Percentiles rank a stretch among this genome's conserved stretches.
Conservation (phyloP, 148 eudicot genomes). For the Bassia scoparia region DNA sequence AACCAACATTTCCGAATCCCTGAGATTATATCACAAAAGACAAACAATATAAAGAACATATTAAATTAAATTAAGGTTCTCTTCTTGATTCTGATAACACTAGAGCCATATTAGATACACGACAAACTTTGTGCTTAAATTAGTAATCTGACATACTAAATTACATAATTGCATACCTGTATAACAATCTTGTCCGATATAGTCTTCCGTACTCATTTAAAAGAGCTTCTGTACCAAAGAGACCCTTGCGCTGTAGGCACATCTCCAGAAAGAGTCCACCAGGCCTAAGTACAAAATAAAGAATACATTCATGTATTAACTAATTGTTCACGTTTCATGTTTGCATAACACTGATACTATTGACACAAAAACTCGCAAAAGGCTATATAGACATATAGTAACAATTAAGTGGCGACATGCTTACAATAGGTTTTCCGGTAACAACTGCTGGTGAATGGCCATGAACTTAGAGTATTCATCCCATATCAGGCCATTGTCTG, state of each 20-base stretch:
- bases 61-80: not conserved
- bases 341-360: too few species aligned
- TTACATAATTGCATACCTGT: conserved; percentile 70
- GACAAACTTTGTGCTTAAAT: too few species aligned
- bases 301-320: not conserved
- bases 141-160: conserved; percentile 2
- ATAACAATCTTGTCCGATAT: conserved; percentile 83
- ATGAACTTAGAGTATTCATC: conserved; percentile 96
- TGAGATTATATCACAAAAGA: conserved; percentile 27
- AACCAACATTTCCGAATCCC: conserved; percentile 98
- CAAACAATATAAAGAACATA: not conserved
- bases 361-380: not conserved
- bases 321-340: too few species aligned
- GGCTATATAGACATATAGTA: not conserved
- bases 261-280: conserved; percentile 98
- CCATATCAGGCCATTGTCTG: conserved; percentile 99
- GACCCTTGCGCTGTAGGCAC: conserved; percentile 99
- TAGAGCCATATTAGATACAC: not conserved
- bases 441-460: conserved; percentile 99
- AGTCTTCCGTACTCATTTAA: conserved; percentile 75
- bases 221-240: conserved; percentile 90
- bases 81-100: not conserved
- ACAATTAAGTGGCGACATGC: conserved; percentile 23
- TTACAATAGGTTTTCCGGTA: conserved; percentile 95
- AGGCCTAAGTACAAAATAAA: conserved; percentile 50